Evolutionary conservation across 2,329 filamentous ascomycete genomes (phyloP).

Genomic region (Lomentospora prolificans): DNA sequence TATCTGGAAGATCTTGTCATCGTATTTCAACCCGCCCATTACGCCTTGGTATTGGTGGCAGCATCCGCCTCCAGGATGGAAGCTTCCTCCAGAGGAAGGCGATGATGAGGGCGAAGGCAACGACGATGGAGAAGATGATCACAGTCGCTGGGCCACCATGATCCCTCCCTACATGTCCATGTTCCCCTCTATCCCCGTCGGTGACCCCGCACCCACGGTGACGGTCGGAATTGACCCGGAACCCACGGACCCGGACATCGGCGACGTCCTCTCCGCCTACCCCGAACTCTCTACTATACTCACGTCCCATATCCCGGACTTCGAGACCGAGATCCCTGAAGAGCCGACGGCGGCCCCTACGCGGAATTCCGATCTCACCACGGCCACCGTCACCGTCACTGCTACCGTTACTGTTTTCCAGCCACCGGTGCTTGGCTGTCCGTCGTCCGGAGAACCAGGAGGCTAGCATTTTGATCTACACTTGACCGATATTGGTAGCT

Average conservation of each 20-base stretch:
- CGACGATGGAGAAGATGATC: not conserved
- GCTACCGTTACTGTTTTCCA: not conserved
- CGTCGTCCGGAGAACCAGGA: not conserved
- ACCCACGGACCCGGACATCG: not conserved
- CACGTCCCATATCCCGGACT: not conserved
- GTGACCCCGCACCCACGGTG: conserved; percentile 1
- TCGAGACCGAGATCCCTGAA: not conserved
- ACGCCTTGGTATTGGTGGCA: conserved; percentile 7
- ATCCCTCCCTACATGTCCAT: not conserved
- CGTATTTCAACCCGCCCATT: conserved; percentile 3
- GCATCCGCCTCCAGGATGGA: not conserved
- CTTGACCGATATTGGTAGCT: too few relatives aligned
- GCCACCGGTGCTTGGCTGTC: not conserved
- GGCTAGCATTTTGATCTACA: not conserved
- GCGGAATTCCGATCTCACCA: not conserved
- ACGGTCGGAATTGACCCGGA: conserved; percentile 1
- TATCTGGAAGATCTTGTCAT: conserved; percentile 7
- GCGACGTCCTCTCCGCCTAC: not conserved
- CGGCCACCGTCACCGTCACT: not conserved
- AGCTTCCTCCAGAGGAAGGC: not conserved
- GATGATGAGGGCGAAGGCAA: not conserved
- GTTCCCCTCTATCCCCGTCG: conserved; percentile 5
- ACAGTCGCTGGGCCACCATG: conserved; percentile 7
- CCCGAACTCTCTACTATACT: conserved; percentile 5
- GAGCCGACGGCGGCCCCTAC: not conserved